Conservation (phyloP, 2,329 filamentous ascomycete genomes). For the Rhytidhysteron rufulum region DNA sequence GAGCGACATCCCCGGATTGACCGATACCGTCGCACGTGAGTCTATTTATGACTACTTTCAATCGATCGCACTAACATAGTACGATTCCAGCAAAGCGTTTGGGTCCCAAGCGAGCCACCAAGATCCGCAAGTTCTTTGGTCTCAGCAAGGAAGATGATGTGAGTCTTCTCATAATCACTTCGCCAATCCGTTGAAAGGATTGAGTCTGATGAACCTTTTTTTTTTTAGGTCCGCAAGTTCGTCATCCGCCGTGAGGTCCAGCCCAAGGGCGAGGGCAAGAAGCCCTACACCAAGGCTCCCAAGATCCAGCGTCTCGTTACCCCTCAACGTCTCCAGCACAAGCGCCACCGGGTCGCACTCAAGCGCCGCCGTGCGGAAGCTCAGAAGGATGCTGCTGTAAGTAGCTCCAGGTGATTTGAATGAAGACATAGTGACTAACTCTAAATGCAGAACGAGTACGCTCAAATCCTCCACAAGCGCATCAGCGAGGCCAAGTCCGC, state of each 20-base stretch:
- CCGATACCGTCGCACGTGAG: constrained; percentile 94
- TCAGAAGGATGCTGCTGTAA: constrained; percentile 97
- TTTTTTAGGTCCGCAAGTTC: constrained; percentile 88
- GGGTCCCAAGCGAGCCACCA: constrained; percentile 98
- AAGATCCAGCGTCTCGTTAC: constrained; percentile 99
- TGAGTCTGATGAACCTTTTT: constrained; percentile 46
- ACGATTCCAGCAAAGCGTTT: constrained; percentile 99
- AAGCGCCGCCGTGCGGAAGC: constrained; percentile 97
- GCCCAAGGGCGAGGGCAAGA: constrained; percentile 96
- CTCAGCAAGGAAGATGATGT: constrained; percentile 99
- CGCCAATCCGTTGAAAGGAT: constrained; percentile 50
- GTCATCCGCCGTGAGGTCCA: constrained; percentile 98
- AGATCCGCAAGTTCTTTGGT: constrained; percentile 99
- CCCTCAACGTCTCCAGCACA: constrained; percentile 99
- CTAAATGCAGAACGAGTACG: constrained; percentile 97
- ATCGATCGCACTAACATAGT: too few relatives aligned
- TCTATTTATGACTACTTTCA: too few relatives aligned
- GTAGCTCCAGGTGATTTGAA: too few relatives aligned
- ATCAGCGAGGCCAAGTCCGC: constrained; percentile 92
- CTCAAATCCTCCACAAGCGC: constrained; percentile 93
- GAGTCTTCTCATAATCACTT: constrained; percentile 69
- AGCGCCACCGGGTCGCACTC: constrained; percentile 95
- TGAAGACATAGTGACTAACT: too few relatives aligned
- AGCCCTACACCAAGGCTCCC: constrained; percentile 99
- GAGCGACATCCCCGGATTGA: constrained; percentile 86